These are phyloP conservation scores for Suhomyces choctaworum DNA, from an alignment of 1,139 yeast species.

Conservation along the genomic window DNA sequence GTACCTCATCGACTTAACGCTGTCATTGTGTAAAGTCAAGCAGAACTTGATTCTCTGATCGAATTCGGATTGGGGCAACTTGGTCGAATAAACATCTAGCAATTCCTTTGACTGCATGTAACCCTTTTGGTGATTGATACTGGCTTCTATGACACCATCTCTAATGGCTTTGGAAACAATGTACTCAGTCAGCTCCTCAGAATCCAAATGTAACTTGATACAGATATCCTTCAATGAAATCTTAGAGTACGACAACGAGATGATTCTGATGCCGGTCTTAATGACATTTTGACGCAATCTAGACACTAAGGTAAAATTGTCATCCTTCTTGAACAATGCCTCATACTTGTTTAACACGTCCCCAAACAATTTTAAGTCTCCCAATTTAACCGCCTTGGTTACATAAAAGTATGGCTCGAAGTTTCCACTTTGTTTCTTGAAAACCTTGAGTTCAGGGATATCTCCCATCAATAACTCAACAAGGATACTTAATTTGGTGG, in stretches of 20 bases:
- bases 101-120: constrained; percentile 89
- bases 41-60: constrained; percentile 94
- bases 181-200: constrained; percentile 95
- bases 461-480: constrained; percentile 96
- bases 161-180: constrained; percentile 95
- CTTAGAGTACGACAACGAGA: constrained; percentile 86
- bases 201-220: constrained; percentile 84
- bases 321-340: constrained; percentile 66
- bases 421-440: constrained; percentile 59
- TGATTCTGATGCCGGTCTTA: constrained; percentile 94
- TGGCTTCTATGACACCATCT: constrained; percentile 97
- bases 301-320: constrained; percentile 78
- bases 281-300: constrained; percentile 95
- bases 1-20: constrained; percentile 94
- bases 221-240: constrained; percentile 90
- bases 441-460: constrained; percentile 86
- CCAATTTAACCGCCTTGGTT: constrained; percentile 88
- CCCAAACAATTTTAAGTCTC: constrained; percentile 82
- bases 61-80: constrained; percentile 82
- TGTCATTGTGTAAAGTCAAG: constrained; percentile 85
- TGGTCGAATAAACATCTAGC: constrained; percentile 83
- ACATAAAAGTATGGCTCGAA: constrained; percentile 83
- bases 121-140: constrained; percentile 87
- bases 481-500: constrained; percentile 83
- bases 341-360: constrained; percentile 71